Evolutionary conservation across 1,284 basidiomycete genomes (phyloP).

Genomic region (Malassezia obtusa): DNA sequence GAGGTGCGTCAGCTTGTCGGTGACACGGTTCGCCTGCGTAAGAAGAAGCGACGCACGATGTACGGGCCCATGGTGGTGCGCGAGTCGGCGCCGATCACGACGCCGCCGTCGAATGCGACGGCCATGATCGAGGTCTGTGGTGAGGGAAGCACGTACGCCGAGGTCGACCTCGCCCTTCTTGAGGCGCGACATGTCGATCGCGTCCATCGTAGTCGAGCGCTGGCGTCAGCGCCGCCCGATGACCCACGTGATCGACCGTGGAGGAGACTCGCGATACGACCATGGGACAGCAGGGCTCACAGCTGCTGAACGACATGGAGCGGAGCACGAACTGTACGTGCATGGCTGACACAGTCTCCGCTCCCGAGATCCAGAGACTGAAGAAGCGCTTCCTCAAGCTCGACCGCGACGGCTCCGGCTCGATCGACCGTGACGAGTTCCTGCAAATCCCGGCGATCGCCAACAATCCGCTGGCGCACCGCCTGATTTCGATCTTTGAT

Average conservation of each 20-base stretch:
- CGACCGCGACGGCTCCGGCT: constrained; percentile 92
- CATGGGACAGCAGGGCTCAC: constrained; percentile 60
- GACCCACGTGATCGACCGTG: constrained; percentile 9
- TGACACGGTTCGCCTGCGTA: constrained; percentile 82
- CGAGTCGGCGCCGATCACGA: constrained; percentile 92
- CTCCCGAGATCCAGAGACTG: constrained; percentile 56
- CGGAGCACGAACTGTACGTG: constrained; percentile 75
- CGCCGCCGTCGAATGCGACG: constrained; percentile 86
- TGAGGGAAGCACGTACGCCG: constrained; percentile 23
- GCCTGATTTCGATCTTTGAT: constrained; percentile 99
- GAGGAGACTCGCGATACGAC: constrained; percentile 2
- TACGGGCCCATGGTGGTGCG: constrained; percentile 93
- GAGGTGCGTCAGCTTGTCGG: constrained; percentile 92
- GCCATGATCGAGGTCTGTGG: constrained; percentile 92
- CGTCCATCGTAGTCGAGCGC: constrained; percentile 18
- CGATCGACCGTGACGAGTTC: constrained; percentile 97
- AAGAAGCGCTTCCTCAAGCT: constrained; percentile 99
- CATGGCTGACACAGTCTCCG: constrained; percentile 17
- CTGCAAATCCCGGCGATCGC: constrained; percentile 97
- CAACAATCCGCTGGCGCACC: constrained; percentile 87
- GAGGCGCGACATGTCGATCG: constrained; percentile 24
- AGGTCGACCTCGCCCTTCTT: constrained; percentile 48
- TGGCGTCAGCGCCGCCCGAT: constrained; percentile 8
- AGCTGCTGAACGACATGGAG: constrained; percentile 89
- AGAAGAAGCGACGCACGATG: constrained; percentile 58